Evolutionary conservation across 139 green algal genomes (phyloP), one percentile per base, ranked within the genome.

Genomic region (Spirogloea muscicola): DNA sequence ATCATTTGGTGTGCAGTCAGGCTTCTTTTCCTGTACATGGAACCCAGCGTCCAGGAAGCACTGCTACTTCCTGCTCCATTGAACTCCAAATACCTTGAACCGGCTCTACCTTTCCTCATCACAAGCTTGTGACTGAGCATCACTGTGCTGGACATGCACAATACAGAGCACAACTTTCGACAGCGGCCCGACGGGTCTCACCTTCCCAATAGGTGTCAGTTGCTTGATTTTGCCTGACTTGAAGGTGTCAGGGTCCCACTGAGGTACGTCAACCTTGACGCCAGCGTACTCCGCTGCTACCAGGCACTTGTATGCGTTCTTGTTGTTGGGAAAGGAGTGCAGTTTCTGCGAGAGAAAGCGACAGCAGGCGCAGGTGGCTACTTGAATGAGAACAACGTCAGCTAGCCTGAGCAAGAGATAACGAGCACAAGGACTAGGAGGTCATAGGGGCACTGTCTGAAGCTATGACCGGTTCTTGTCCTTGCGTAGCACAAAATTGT

Each of bases 191-290:
- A 64, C 13, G 27, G 29, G 1, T 7, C 18, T 38, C 10, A 89
- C 86, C 79, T 90, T 90, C 38, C 86, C 86, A 72, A 79, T 81
- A 10, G 86, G 86, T 46, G 84, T 89, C 57, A 83, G 78, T 7
- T 44, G 33, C 37, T 89, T 59, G 69, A 90, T 89, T 39, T 88
- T 75, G 3, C 79, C 73, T 18, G 79, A 77, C 62, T 90, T 88
- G 75, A 89, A 89, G n/a, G 68, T 70, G 21, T 74, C 71, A n/a
- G n/a, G n/a, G 49, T 85, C 86, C 67, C 85, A 84, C 6, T 83
- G 36, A 49, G 29, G 38, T 6, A 88, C 44, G 0, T 90, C 85
- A 29, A 90, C 76, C 39, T 87, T 77, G 0, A 87, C 78, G 5
- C 58, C 36, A 42, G 61, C 34, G 16, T 81, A 36, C 0, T 86